These are phyloP conservation scores for Aaosphaeria arxii DNA, from an alignment of 2,329 filamentous ascomycete genomes.

Conservation along the genomic window DNA sequence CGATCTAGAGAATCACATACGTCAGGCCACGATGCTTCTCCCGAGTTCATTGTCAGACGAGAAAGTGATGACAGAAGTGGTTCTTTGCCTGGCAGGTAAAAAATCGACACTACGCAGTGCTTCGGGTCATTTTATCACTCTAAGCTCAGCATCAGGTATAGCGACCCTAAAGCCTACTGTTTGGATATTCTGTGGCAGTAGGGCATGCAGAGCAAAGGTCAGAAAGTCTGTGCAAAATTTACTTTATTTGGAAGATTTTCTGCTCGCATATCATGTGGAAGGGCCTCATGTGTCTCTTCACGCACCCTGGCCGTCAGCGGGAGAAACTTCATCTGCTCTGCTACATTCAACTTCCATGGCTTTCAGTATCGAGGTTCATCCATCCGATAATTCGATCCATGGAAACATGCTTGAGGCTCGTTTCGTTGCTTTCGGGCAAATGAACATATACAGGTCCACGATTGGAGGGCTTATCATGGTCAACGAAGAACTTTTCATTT, in stretches of 20 bases:
- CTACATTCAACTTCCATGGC: background rate
- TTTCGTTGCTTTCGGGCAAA: no score
- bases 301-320: conserved; percentile 3
- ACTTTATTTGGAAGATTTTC: conserved; percentile 3
- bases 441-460: background rate
- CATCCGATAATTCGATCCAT: no score
- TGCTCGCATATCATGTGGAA: background rate
- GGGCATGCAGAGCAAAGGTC: conserved; percentile 4
- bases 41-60: conserved; percentile 1
- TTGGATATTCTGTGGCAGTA: conserved; percentile 8
- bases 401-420: no score
- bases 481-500: background rate
- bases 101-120: background rate
- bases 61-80: conserved; percentile 4
- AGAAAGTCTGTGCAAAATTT: background rate
- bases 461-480: background rate
- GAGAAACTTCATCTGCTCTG: background rate
- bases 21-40: conserved; percentile 3
- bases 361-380: background rate
- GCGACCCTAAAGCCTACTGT: conserved; percentile 5
- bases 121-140: no score
- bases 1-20: conserved; percentile 3
- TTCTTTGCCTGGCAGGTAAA: conserved; percentile 8
- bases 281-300: conserved; percentile 1
- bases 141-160: no score